Evolutionary conservation across 2,329 filamentous ascomycete genomes (phyloP), one percentile per base, ranked within the genome.

Genomic region (Penicillium sp.): DNA sequence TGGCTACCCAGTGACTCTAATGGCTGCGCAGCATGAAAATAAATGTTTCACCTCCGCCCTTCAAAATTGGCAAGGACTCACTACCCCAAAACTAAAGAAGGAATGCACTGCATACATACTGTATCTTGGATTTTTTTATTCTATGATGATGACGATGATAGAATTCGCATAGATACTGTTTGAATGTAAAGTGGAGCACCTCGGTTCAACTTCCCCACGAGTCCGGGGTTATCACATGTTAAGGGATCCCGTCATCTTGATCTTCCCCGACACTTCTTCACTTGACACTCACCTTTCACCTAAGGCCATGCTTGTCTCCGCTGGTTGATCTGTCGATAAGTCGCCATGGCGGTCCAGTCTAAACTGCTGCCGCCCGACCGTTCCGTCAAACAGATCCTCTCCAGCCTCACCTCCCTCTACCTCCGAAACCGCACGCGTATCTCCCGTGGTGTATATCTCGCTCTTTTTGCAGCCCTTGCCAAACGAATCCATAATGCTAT

Each of bases 401-500:
- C 85, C 59, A 82, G 87, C 64, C 79, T 96, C 60, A 88, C 88
- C 3, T 75, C 81, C 50, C 82, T 91, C 48, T 96, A 96, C 76
- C 82, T 93, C 61, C 82, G 84, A 60, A 87, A 96, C 76, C 90
- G 92, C 65, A 91, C 87, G 50, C 86, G 86, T 64, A 92, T 96
- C 74, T 93, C 91, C 22, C 88, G 90, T 69, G 86, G 86, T 62
- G 86, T 96, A 65, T 96, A 96, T 79, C 80, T 96, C 60, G 88
- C 91, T 27, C 83, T 97, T 65, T 86, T 93, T 66, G 79, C 93
- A 64, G 87, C 91, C 48, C 85, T 96, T 59, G 82, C 88, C 59
- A 93, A 96, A 74, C 91, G 95, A 68, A 87, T 98, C 53, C 91
- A 93, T 67, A 88, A 91, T 84, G 93, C 93, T 67, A 89, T 98